Conservation (phyloP, 495 filamentous ascomycete genomes). For the Elasticomyces elasticus region DNA sequence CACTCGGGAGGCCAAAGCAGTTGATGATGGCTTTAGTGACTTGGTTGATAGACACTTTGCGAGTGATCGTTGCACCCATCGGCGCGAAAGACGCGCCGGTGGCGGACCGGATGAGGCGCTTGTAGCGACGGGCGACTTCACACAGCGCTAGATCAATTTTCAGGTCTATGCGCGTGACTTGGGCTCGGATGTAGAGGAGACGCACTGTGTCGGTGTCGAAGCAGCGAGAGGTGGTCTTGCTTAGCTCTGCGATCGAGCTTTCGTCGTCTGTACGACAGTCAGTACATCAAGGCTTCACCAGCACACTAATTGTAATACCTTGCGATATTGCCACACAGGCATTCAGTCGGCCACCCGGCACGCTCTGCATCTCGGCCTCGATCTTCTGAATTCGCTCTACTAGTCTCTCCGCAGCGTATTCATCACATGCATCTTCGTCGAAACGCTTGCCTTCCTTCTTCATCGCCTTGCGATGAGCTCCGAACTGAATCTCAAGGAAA, state of each 20-base stretch:
- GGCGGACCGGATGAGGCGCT: conserved; percentile 13
- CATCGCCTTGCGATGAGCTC: conserved; percentile 8
- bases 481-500: conserved; percentile 20
- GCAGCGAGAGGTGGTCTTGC: conserved; percentile 16
- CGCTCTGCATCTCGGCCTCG: conserved; percentile 18
- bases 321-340: conserved; percentile 23
- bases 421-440: conserved; percentile 18
- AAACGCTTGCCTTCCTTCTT: conserved; percentile 16
- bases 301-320: conserved; percentile 9
- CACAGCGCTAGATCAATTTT: conserved; percentile 24
- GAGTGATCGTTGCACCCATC: conserved; percentile 10
- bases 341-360: conserved; percentile 21
- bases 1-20: conserved; percentile 18
- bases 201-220: conserved; percentile 24
- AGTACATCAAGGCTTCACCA: neutral
- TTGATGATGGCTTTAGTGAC: conserved; percentile 13
- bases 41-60: conserved; percentile 1
- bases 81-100: conserved; percentile 5
- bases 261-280: conserved; percentile 14
- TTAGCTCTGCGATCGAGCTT: conserved; percentile 12
- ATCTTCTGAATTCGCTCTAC: conserved; percentile 20
- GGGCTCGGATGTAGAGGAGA: conserved; percentile 22
- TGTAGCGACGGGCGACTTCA: conserved; percentile 23
- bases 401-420: conserved; percentile 17
- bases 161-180: conserved; percentile 22